Percentiles rank a stretch among this genome's conserved stretches.
phyloP scores from a whole-genome alignment of 139 green algal species.

The Micractinium sp. region DNA sequence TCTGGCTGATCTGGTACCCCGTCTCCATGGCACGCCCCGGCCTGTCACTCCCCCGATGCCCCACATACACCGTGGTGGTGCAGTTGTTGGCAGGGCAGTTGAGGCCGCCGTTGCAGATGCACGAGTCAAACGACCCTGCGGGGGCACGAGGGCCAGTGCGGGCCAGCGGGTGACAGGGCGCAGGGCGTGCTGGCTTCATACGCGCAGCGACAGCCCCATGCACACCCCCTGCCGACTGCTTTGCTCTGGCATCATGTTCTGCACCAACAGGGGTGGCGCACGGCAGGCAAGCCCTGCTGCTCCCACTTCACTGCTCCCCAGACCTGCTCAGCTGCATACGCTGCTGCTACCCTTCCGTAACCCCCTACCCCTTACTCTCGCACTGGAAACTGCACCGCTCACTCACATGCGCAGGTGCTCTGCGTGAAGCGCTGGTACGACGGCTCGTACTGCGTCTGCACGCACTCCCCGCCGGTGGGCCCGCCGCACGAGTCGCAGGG shows the following conservation, averaged over 20 bases:
- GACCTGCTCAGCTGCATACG: background rate
- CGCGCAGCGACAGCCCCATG: no score
- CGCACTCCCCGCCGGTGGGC: background rate
- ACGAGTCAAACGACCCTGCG: constrained; percentile 13
- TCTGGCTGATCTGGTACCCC: constrained; percentile 45
- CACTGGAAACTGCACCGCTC: background rate
- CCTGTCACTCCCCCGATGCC: constrained; percentile 41
- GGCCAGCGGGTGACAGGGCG: background rate
- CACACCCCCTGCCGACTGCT: no score
- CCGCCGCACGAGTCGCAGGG: constrained; percentile 47
- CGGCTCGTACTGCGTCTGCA: constrained; percentile 19
- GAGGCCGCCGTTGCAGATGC: constrained; percentile 27
- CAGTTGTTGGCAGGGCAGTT: constrained; percentile 44
- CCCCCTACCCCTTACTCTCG: background rate
- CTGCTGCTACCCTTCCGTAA: background rate
- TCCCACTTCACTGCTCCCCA: background rate
- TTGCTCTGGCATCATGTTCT: no score
- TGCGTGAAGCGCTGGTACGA: constrained; percentile 27
- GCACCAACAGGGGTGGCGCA: no score
- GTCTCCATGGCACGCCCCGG: constrained; percentile 38
- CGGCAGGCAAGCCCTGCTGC: background rate
- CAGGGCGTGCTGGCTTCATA: no score
- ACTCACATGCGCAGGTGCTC: constrained; percentile 48
- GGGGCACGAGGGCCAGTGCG: no score
- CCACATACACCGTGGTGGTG: constrained; percentile 42